Conservation (phyloP, 2,329 filamentous ascomycete genomes). For the Neobulgaria alba region DNA sequence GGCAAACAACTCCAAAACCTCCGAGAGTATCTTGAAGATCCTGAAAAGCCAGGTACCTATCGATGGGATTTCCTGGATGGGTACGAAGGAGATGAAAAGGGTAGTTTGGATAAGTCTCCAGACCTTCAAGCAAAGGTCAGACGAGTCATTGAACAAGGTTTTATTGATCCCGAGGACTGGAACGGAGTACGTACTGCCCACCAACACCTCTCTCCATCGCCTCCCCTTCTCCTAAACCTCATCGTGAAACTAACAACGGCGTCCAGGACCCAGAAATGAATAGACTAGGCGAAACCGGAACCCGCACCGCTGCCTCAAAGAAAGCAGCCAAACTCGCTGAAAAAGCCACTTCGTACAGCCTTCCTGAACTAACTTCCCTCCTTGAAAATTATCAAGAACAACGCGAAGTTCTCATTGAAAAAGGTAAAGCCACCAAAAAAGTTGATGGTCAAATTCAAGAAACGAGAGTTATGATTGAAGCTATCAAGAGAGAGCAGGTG, state of each 20-base stretch:
- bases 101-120: slow-evolving; percentile 32
- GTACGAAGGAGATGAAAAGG: slow-evolving; percentile 66
- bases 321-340: slow-evolving; percentile 17
- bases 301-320: slow-evolving; percentile 17
- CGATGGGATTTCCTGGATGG: slow-evolving; percentile 40
- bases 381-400: slow-evolving; percentile 10
- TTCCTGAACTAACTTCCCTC: slow-evolving; percentile 11
- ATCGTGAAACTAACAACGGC: too few relatives aligned
- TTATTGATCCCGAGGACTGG: slow-evolving; percentile 81
- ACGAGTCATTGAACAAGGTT: slow-evolving; percentile 63
- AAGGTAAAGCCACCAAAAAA: slow-evolving; percentile 3
- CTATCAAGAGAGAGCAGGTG: slow-evolving; percentile 13
- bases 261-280: slow-evolving; percentile 30
- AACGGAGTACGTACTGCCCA: slow-evolving; percentile 61
- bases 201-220: too few relatives aligned
- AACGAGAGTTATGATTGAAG: slow-evolving; percentile 5
- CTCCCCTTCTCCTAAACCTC: too few relatives aligned
- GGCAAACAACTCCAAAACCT: slow-evolving; percentile 63
- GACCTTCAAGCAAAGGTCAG: slow-evolving; percentile 67
- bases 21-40: slow-evolving; percentile 42
- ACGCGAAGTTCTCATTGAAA: slow-evolving; percentile 1
- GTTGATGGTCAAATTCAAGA: slow-evolving; percentile 7
- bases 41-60: slow-evolving; percentile 37
- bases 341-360: slow-evolving; percentile 7
- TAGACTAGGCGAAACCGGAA: slow-evolving; percentile 23